Conservation (phyloP, 2,329 filamentous ascomycete genomes). For the Penicillium olsonii region DNA sequence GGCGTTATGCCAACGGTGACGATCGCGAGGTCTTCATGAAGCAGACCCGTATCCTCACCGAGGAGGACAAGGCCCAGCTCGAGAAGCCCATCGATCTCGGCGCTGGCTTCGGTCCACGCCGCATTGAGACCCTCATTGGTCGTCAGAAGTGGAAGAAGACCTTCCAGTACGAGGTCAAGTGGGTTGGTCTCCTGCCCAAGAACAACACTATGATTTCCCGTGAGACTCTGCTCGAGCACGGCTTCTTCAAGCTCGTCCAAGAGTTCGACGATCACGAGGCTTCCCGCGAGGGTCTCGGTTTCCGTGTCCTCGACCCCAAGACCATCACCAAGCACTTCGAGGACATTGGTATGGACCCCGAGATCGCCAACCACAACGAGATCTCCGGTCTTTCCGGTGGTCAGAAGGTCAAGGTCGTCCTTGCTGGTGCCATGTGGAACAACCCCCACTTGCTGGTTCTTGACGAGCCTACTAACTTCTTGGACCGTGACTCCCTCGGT, state of each 20-base stretch:
- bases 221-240: constrained; percentile 81
- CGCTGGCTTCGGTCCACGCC: constrained; percentile 75
- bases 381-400: constrained; percentile 94
- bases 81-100: constrained; percentile 83
- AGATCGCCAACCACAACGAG: constrained; percentile 98
- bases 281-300: constrained; percentile 96
- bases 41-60: constrained; percentile 87
- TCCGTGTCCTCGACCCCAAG: constrained; percentile 87
- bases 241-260: constrained; percentile 91
- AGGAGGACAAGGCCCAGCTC: constrained; percentile 85
- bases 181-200: constrained; percentile 85
- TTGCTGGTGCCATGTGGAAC: constrained; percentile 97
- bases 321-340: constrained; percentile 98
- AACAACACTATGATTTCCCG: constrained; percentile 90
- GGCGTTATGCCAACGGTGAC: constrained; percentile 96
- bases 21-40: constrained; percentile 97
- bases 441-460: constrained; percentile 96
- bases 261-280: constrained; percentile 99
- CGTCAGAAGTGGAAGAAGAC: constrained; percentile 99
- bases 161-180: constrained; percentile 98
- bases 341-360: constrained; percentile 90
- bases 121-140: constrained; percentile 87
- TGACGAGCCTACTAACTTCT: constrained; percentile 98
- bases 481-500: constrained; percentile 95
- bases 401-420: constrained; percentile 98